Evolutionary conservation across 2,329 filamentous ascomycete genomes (phyloP), one percentile per base, ranked within the genome.

Genomic region (Fusarium pseudonygamai): DNA sequence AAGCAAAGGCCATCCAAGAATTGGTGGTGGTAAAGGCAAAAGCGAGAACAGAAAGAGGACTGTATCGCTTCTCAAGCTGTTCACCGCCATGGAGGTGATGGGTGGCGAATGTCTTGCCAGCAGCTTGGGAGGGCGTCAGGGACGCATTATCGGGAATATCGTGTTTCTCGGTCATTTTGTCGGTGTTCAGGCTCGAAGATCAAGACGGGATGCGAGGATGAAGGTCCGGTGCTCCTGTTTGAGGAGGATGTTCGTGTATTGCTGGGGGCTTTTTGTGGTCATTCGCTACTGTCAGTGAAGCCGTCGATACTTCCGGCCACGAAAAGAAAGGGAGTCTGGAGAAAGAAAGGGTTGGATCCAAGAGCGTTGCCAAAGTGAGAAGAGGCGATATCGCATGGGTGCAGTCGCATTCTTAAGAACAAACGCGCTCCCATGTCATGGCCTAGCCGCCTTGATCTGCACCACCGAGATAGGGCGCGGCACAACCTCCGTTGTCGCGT

Each of bases 1-100:
- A 78, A 9, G 68, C 76, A 58, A 78, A 78, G 10, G 75, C 76
- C 30, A 77, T 71, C 76, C 76, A 78, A 1, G 76, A 78, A 28
- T 78, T 78, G 22, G 74, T 78, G 10, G 76, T 78, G 6, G 76
- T 78, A 28, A 78, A 78, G 1, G 74, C 76, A 32, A 78, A 78
- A 5, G 75, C 76, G 28, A 78, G 67, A 43, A 78, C 76, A 12
- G 76, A 78, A 6, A 78, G 58, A 4, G 74, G 76, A 16, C 70
- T 76, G 61, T 75, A 78, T 22, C 76, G 67, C 60, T 75, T 78
- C n/a, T 55, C 67, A 34, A 77, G 73, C 6, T 70, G 62, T 22
- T 75, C 73, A 2, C 64, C 61, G 9, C 45, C 45, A 15, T 59
- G 46, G 40, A 65, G 43, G 6, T 67, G 46, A 22, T 42, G 43